Percentiles rank a stretch among this genome's conserved stretches.
Conservation (phyloP, 768 basidiomycete genomes). For the Boletus pseudopeckii region DNA sequence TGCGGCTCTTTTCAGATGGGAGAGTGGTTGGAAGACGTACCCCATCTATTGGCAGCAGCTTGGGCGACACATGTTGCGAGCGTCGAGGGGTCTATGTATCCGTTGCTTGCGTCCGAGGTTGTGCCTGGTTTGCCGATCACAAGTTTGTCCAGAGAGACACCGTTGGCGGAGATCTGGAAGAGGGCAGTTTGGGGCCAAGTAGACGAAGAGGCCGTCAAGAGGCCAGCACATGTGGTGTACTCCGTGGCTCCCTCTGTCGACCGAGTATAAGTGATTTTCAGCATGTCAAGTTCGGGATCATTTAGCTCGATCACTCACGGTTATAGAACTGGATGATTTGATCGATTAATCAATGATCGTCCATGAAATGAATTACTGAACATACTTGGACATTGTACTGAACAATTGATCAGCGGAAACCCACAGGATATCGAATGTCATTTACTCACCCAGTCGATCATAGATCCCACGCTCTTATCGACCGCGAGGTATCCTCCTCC, state of each 20-base stretch:
- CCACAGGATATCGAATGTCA: background rate
- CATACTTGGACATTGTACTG: conserved; percentile 40
- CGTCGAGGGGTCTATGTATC: conserved; percentile 56
- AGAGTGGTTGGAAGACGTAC: conserved; percentile 36
- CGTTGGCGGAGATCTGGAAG: conserved; percentile 50
- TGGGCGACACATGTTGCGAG: conserved; percentile 58
- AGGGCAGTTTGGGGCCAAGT: conserved; percentile 60
- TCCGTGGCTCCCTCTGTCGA: conserved; percentile 54
- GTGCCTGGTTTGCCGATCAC: conserved; percentile 56
- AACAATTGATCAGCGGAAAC: background rate
- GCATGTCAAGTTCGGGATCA: background rate
- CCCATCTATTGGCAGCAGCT: conserved; percentile 65
- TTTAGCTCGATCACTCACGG: conserved; percentile 11
- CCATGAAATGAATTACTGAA: background rate
- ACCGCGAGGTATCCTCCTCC: conserved; percentile 40
- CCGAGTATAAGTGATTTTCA: background rate
- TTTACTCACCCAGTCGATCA: conserved; percentile 43
- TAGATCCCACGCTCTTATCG: conserved; percentile 34
- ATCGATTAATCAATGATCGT: conserved; percentile 1
- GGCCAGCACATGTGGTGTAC: conserved; percentile 59
- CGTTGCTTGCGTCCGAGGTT: conserved; percentile 40
- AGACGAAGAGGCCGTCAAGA: conserved; percentile 56
- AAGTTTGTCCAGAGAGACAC: conserved; percentile 46
- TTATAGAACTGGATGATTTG: conserved; percentile 27
- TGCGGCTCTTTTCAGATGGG: background rate